phyloP scores from a whole-genome alignment of 1,139 yeast genomes.

The Debaryomyces udenii region DNA sequence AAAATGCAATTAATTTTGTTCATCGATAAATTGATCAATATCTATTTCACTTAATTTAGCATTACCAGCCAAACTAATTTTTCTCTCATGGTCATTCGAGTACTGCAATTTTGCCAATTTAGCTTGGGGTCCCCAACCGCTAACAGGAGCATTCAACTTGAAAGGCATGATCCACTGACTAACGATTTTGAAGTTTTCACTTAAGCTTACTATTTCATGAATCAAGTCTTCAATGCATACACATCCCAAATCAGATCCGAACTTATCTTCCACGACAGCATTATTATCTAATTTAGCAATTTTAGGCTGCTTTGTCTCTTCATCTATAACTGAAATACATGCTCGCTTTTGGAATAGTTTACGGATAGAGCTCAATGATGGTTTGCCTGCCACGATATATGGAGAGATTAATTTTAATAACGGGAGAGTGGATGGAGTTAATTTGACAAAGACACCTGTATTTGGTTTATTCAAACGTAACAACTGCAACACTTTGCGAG shows the following conservation, averaged over 20 bases:
- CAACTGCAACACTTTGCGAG: conserved; percentile 57
- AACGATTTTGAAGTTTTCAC: conserved; percentile 63
- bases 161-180: conserved; percentile 70
- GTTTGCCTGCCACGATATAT: conserved; percentile 71
- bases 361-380: conserved; percentile 71
- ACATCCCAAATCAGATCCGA: conserved; percentile 66
- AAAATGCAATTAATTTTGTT: conserved; percentile 48
- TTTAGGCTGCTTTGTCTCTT: conserved; percentile 30
- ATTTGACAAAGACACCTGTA: conserved; percentile 72
- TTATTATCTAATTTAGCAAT: conserved; percentile 64
- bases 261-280: conserved; percentile 69
- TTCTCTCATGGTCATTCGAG: conserved; percentile 46
- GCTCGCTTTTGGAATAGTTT: conserved; percentile 78
- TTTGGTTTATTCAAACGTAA: conserved; percentile 61
- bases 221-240: conserved; percentile 80
- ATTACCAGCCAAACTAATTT: conserved; percentile 61
- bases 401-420: conserved; percentile 70
- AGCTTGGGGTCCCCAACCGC: conserved; percentile 70
- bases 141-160: conserved; percentile 65
- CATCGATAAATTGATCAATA: conserved; percentile 65
- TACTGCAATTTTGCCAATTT: conserved; percentile 54
- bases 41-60: conserved; percentile 70
- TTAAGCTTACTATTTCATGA: conserved; percentile 65
- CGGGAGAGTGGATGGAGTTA: conserved; percentile 57
- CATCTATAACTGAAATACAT: conserved; percentile 45